Conservation (phyloP, 768 basidiomycete genomes). For the Mycena indigotica region DNA sequence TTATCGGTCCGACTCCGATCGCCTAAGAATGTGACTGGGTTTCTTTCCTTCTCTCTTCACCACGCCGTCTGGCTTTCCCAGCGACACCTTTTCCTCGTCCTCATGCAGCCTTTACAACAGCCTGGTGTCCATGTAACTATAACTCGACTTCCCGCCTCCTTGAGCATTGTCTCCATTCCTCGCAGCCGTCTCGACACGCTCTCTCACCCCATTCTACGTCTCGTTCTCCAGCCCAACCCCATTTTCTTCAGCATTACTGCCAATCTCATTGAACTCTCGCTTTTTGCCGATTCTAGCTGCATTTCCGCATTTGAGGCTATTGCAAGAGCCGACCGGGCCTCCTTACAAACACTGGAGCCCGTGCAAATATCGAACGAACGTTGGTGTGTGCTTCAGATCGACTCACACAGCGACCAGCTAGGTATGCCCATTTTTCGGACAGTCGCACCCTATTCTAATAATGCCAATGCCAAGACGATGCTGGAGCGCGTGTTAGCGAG, state of each 20-base stretch:
- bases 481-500: constrained; percentile 73
- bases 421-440: constrained; percentile 42
- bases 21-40: background rate
- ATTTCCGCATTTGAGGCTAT: constrained; percentile 63
- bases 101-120: background rate
- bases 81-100: background rate
- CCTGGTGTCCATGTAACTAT: constrained; percentile 44
- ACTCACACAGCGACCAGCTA: constrained; percentile 72
- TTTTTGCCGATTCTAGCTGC: constrained; percentile 64
- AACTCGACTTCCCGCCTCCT: constrained; percentile 68
- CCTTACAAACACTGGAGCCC: constrained; percentile 39
- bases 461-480: constrained; percentile 49
- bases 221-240: constrained; percentile 67
- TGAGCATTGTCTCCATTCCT: constrained; percentile 76
- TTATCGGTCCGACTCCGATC: background rate
- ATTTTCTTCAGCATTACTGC: constrained; percentile 75
- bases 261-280: constrained; percentile 77
- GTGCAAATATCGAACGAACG: constrained; percentile 73
- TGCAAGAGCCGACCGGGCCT: constrained; percentile 52
- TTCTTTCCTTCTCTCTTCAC: background rate
- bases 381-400: constrained; percentile 82
- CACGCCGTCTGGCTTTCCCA: background rate
- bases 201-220: constrained; percentile 63
- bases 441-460: constrained; percentile 9
- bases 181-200: constrained; percentile 63